These are phyloP conservation scores for Chrysanthemum lavandulifolium DNA, from an alignment of 129 eudicot genomes.

Conservation along the genomic window DNA sequence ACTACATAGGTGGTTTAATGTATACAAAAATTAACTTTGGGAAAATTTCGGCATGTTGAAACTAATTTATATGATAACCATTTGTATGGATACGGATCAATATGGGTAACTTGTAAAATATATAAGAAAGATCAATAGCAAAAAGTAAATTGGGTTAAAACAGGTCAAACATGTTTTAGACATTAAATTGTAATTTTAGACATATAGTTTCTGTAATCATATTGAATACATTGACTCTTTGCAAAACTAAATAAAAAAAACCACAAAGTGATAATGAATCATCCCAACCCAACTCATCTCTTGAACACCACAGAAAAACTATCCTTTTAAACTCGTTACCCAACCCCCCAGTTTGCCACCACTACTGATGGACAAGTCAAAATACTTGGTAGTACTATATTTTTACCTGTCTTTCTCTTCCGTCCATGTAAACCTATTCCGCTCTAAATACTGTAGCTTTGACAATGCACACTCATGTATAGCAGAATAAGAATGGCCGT, in stretches of 20 bases:
- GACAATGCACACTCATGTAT: constrained; percentile 50
- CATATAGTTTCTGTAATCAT: neutral
- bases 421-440: constrained; percentile 72
- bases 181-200: neutral
- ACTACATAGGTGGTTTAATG: neutral
- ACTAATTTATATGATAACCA: neutral
- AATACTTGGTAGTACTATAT: neutral
- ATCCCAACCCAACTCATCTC: neutral
- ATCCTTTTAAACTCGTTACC: neutral
- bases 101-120: no score
- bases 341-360: neutral
- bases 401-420: constrained; percentile 73
- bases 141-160: neutral
- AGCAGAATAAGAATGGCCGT: constrained; percentile 25
- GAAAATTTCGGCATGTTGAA: neutral
- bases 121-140: no score
- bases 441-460: constrained; percentile 49
- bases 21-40: neutral
- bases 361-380: neutral
- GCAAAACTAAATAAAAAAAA: no score
- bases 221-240: constrained; percentile 7
- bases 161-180: neutral
- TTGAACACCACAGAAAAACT: neutral
- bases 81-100: neutral
- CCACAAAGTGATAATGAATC: neutral